Evolutionary conservation across 225 moss, liverwort and hornwort genomes (phyloP).

Genomic region (Sphagnum tenellum): DNA sequence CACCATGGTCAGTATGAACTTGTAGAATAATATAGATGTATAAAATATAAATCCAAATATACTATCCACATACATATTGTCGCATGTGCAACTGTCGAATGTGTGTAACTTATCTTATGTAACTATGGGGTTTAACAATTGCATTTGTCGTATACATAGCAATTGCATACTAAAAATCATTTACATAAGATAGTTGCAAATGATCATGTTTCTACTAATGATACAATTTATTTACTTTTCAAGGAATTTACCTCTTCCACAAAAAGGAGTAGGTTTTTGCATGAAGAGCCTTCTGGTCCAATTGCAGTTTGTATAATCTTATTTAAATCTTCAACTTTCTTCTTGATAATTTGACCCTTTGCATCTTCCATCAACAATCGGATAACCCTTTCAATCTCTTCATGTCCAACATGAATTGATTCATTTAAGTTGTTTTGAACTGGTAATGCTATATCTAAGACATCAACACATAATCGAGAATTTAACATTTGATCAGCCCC

Average conservation of each 20-base stretch:
- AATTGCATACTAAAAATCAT: too few relatives aligned
- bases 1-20: too few relatives aligned
- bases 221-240: neutral
- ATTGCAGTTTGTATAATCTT: constrained; percentile 13
- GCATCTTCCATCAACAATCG: constrained; percentile 22
- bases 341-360: constrained; percentile 10
- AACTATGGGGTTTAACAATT: too few relatives aligned
- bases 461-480: constrained; percentile 7
- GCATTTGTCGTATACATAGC: too few relatives aligned
- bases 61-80: too few relatives aligned
- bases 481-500: constrained; percentile 13
- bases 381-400: constrained; percentile 21
- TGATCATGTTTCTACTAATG: too few relatives aligned
- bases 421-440: constrained; percentile 6
- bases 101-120: too few relatives aligned
- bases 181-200: too few relatives aligned
- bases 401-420: constrained; percentile 11
- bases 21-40: too few relatives aligned
- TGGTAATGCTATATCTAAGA: constrained; percentile 18
- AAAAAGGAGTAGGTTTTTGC: constrained; percentile 13
- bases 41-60: too few relatives aligned
- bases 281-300: constrained; percentile 24
- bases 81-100: too few relatives aligned
- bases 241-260: constrained; percentile 7
- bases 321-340: constrained; percentile 3